Conservation (phyloP, 805 yeast genomes). For the Metschnikowia sp. region DNA sequence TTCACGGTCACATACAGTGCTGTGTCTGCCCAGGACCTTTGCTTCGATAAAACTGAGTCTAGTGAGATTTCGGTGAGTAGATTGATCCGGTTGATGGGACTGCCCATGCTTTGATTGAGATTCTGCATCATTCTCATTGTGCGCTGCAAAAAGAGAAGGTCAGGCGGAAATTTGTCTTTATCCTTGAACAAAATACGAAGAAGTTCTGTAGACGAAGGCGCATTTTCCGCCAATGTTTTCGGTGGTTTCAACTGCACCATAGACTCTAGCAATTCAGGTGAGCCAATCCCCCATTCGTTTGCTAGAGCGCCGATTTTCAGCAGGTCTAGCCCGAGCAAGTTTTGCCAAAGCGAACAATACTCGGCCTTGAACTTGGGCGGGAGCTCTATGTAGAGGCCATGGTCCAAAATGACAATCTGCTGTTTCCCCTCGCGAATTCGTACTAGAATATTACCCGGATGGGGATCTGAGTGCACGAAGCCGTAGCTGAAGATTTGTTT, state of each 20-base stretch:
- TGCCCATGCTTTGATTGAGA: slow-evolving; percentile 58
- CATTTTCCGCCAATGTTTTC: slow-evolving; percentile 27
- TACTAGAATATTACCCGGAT: slow-evolving; percentile 73
- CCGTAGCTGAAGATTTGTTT: slow-evolving; percentile 66
- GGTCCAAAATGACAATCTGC: slow-evolving; percentile 68
- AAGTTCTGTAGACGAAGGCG: slow-evolving; percentile 34
- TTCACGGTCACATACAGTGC: slow-evolving; percentile 19
- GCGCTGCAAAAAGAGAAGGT: slow-evolving; percentile 61
- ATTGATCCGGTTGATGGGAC: slow-evolving; percentile 73
- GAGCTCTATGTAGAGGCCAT: slow-evolving; percentile 64
- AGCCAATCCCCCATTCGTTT: slow-evolving; percentile 64
- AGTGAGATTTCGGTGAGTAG: slow-evolving; percentile 58
- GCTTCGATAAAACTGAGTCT: slow-evolving; percentile 1
- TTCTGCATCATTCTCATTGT: slow-evolving; percentile 75
- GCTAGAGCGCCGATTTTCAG: slow-evolving; percentile 48
- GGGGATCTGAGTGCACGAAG: slow-evolving; percentile 71
- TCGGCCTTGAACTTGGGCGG: slow-evolving; percentile 48
- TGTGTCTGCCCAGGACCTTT: slow-evolving; percentile 1
- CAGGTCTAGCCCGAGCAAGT: slow-evolving; percentile 51
- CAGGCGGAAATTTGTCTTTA: slow-evolving; percentile 63
- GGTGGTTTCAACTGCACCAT: slow-evolving; percentile 48
- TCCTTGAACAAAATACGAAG: slow-evolving; percentile 58
- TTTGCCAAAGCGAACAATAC: slow-evolving; percentile 63
- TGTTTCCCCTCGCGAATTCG: slow-evolving; percentile 41
- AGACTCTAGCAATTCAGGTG: slow-evolving; percentile 59